phyloP scores from a whole-genome alignment of 164 flowering plant species.

The Aristolochia fimbriata region DNA sequence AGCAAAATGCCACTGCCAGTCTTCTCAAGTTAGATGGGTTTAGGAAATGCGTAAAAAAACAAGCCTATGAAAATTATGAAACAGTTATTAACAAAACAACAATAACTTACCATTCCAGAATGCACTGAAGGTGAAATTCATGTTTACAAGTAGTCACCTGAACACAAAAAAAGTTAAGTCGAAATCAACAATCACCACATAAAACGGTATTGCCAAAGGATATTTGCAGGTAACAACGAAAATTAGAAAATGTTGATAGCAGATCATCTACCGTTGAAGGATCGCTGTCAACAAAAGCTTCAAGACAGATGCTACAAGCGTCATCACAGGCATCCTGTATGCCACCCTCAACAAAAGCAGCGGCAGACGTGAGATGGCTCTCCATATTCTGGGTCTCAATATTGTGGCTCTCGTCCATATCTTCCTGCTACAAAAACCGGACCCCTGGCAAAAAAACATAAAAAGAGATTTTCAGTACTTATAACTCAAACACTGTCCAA shows the following conservation, averaged over 20 bases:
- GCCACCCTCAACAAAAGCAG: conserved; percentile 96
- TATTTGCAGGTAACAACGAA: neutral
- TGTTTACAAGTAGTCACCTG: conserved; percentile 94
- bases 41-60: neutral
- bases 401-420: conserved; percentile 45
- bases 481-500: neutral
- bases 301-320: conserved; percentile 98
- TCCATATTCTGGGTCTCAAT: conserved; percentile 39
- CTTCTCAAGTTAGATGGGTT: too few relatives aligned
- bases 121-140: conserved; percentile 97
- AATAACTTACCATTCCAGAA: conserved; percentile 71
- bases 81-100: neutral
- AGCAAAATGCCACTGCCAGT: too few relatives aligned
- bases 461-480: neutral
- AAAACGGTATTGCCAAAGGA: neutral
- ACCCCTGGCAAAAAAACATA: neutral
- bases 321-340: conserved; percentile 96
- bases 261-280: conserved; percentile 60
- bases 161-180: conserved; percentile 4
- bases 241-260: neutral
- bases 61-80: neutral
- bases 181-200: neutral
- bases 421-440: conserved; percentile 1
- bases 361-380: conserved; percentile 68
- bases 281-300: conserved; percentile 70